phyloP scores from a whole-genome alignment of 306 rosid species.

The Crataegus laevigata region DNA sequence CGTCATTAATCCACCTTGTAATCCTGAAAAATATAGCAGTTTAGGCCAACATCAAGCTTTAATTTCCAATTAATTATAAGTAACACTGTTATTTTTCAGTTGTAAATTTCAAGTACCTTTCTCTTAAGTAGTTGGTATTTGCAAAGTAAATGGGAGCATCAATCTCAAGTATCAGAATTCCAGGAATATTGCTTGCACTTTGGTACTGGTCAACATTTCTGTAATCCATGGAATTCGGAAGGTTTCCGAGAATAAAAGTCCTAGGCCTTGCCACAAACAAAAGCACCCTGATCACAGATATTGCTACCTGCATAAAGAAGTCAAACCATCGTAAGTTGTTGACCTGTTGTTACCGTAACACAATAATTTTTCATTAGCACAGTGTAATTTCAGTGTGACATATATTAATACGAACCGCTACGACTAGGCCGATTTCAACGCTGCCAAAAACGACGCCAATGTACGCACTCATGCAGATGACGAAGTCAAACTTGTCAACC shows the following conservation, averaged over 20 bases:
- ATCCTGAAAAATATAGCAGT: conserved; percentile 39
- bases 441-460: conserved; percentile 77
- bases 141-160: conserved; percentile 59
- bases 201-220: conserved; percentile 46
- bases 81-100: neutral
- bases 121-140: conserved; percentile 51
- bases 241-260: conserved; percentile 39
- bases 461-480: conserved; percentile 73
- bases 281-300: conserved; percentile 44
- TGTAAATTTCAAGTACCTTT: conserved; percentile 21
- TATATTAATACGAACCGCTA: conserved; percentile 52
- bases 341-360: neutral
- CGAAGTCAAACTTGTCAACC: conserved; percentile 79
- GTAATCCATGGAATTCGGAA: conserved; percentile 40
- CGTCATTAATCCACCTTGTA: conserved; percentile 91
- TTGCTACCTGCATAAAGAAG: conserved; percentile 43
- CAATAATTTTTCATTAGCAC: neutral
- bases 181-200: conserved; percentile 33
- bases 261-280: conserved; percentile 45
- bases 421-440: conserved; percentile 67
- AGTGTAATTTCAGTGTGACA: neutral
- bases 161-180: conserved; percentile 44
- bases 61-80: neutral
- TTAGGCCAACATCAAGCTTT: neutral
- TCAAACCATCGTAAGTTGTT: neutral